phyloP scores from a whole-genome alignment of 805 yeast genomes.

The Yarrowia deformans region DNA sequence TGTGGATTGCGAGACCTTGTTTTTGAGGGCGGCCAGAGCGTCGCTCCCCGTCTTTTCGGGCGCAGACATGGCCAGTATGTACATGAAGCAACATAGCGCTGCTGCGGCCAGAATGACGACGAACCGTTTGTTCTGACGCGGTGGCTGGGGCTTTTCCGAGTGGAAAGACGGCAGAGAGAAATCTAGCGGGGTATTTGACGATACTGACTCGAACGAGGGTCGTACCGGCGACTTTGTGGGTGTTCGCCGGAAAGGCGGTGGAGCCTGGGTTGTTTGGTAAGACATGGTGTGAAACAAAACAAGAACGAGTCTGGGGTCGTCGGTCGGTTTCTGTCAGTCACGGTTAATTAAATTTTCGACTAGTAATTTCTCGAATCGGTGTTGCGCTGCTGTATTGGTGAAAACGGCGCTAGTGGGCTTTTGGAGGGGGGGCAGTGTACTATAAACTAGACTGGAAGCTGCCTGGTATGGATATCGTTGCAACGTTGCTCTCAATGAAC shows the following conservation, averaged over 20 bases:
- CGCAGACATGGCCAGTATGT: conserved; percentile 18
- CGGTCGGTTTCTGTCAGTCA: too few relatives aligned
- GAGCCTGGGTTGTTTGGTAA: conserved; percentile 33
- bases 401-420: conserved; percentile 3
- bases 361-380: conserved; percentile 11
- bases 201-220: conserved; percentile 14
- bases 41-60: conserved; percentile 4
- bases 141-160: conserved; percentile 4
- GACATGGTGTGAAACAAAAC: conserved; percentile 7
- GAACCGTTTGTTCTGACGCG: not conserved
- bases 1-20: conserved; percentile 28
- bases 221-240: conserved; percentile 35
- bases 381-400: conserved; percentile 3
- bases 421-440: conserved; percentile 9
- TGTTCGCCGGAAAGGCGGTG: conserved; percentile 31
- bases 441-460: not conserved
- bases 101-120: not conserved
- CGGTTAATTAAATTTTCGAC: not conserved
- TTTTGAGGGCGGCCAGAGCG: conserved; percentile 5
- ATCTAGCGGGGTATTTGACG: conserved; percentile 17
- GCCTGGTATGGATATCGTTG: conserved; percentile 12
- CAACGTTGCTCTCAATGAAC: not conserved
- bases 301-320: too few relatives aligned
- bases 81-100: conserved; percentile 17
- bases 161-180: conserved; percentile 24